These are phyloP conservation scores for Scheffersomyces amazonensis DNA, from an alignment of 805 yeast genomes.

Conservation along the genomic window DNA sequence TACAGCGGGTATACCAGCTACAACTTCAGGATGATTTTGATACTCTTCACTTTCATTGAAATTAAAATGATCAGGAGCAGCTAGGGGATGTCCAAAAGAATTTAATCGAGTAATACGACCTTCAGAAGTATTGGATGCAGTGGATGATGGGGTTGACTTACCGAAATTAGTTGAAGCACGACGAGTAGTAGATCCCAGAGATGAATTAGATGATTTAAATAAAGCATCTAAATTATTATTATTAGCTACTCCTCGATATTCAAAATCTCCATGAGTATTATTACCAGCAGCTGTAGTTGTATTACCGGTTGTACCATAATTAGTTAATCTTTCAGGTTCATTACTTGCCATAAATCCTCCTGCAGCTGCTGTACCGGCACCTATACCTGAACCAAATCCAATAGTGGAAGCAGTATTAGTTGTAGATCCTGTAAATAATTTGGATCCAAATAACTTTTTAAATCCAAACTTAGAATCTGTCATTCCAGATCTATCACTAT, in stretches of 20 bases:
- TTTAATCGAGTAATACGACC: constrained; percentile 18
- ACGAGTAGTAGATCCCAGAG: constrained; percentile 3
- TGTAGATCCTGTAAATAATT: constrained; percentile 3
- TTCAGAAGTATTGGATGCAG: neutral
- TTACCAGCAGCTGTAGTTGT: constrained; percentile 4
- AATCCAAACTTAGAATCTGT: constrained; percentile 17
- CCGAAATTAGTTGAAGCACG: constrained; percentile 6
- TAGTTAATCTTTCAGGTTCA: constrained; percentile 27
- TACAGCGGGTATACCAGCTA: no score
- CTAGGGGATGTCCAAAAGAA: constrained; percentile 22
- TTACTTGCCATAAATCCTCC: constrained; percentile 6
- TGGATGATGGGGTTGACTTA: neutral
- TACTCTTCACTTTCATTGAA: constrained; percentile 11
- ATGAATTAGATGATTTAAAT: constrained; percentile 21
- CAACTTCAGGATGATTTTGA: neutral
- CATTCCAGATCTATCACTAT: neutral
- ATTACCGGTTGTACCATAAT: constrained; percentile 11
- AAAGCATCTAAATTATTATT: constrained; percentile 41
- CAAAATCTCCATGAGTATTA: constrained; percentile 25
- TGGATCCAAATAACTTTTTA: constrained; percentile 28
- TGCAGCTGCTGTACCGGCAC: constrained; percentile 1
- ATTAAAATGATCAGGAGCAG: constrained; percentile 17
- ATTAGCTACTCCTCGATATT: constrained; percentile 43
- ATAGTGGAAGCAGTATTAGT: neutral
- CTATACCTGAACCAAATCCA: constrained; percentile 4